Evolutionary conservation across 164 flowering plant species (phyloP), one percentile per base, ranked within the genome.

Genomic region (Chimonanthus salicifolius): DNA sequence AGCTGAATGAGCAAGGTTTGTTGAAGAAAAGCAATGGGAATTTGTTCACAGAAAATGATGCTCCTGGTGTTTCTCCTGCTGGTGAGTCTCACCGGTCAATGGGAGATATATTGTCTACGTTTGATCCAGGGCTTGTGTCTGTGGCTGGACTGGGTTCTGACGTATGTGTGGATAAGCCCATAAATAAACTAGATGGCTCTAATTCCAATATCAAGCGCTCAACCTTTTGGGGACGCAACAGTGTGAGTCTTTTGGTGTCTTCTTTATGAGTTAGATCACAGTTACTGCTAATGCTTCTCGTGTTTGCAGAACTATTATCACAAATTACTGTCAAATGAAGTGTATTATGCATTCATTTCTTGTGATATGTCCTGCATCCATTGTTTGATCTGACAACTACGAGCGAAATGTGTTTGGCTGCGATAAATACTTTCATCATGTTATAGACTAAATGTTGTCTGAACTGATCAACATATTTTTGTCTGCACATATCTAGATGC

Each of bases 161-260:
- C 50, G 76, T 84, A 60, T 69, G 80, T 64, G 64, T 80, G 64
- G 95, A 86, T 67, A 89, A 86, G 79, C 71, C 87, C 58, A 64
- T 67, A 6, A 79, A 77, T 82, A 92, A 90, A 83, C 72, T 70
- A 71, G 76, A 81, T 73, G 80, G 80, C 58, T 82, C 94, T 62
- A 83, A 71, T 78, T 54, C 68, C 72, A 87, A 68, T 84, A 81
- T 80, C 45, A 93, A 92, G 80, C 90, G 90, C 48, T 79, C 97
- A 78, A 77, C 87, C 58, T 92, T 94, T 76, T 93, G 97, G 97
- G 94, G 97, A 74, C 89, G 97, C 80, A 85, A 83, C 76, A 83
- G 80, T 76, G 99, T 96, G 79, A 88, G 99, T 84, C 75, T 62
- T 71, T 48, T 65, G 54, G 11, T 72, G 8, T 66, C 66, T 21